A percentile compares a stretch with the other conserved stretches of the same genome.
Evolutionary conservation across 2,329 filamentous ascomycete genomes (phyloP).

Genomic region (Claviceps capensis): DNA sequence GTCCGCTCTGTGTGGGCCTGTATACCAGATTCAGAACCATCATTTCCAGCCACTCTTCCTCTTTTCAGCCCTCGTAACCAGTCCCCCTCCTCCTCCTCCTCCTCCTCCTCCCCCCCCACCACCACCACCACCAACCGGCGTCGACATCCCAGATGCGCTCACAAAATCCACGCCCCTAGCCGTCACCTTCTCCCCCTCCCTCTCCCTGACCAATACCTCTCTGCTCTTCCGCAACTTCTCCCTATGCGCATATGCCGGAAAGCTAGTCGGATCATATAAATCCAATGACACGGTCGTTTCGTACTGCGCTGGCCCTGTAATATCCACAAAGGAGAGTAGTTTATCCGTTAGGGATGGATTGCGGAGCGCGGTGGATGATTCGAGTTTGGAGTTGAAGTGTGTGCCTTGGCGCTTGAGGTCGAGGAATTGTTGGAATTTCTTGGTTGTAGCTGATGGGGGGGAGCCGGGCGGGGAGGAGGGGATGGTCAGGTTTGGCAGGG

Average conservation of each 20-base stretch:
- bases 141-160: conserved; percentile 10
- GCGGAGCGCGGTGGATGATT: conserved; percentile 49
- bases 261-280: conserved; percentile 43
- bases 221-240: conserved; percentile 36
- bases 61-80: conserved; percentile 17
- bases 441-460: conserved; percentile 36
- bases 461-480: conserved; percentile 58
- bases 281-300: conserved; percentile 42
- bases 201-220: conserved; percentile 29
- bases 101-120: conserved; percentile 3
- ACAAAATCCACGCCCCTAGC: conserved; percentile 38
- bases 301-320: conserved; percentile 44
- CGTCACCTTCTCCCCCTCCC: conserved; percentile 28
- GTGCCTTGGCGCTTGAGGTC: conserved; percentile 61
- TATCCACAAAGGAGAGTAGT: conserved; percentile 52
- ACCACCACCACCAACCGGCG: conserved; percentile 10
- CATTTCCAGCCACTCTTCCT: conserved; percentile 22
- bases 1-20: background rate
- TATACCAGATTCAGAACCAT: background rate
- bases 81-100: conserved; percentile 5
- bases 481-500: conserved; percentile 58
- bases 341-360: conserved; percentile 64
- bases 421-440: conserved; percentile 62
- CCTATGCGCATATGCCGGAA: conserved; percentile 41
- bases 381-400: conserved; percentile 67